These are phyloP conservation scores for Teunomyces funiuensis DNA, from an alignment of 805 yeast species.

Conservation along the genomic window DNA sequence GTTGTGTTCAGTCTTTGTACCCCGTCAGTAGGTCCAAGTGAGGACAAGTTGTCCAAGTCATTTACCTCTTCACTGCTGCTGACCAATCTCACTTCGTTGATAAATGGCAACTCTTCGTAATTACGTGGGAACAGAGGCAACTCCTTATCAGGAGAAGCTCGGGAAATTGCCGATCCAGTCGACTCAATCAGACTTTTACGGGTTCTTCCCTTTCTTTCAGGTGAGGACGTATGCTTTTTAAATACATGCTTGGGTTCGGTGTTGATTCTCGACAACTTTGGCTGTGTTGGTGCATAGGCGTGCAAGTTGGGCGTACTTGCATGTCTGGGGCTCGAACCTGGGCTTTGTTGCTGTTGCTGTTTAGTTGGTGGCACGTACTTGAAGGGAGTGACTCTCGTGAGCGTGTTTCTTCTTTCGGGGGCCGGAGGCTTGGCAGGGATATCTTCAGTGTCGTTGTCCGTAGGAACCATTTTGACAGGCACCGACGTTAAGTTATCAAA, in stretches of 20 bases:
- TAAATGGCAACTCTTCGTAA: conserved; percentile 36
- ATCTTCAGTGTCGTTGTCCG: not conserved
- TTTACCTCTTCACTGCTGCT: conserved; percentile 9
- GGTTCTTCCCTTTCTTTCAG: conserved; percentile 1
- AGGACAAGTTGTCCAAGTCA: conserved; percentile 11
- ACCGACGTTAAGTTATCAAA: not conserved
- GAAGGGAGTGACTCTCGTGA: conserved; percentile 25
- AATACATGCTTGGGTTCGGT: conserved; percentile 13
- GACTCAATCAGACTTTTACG: conserved; percentile 9
- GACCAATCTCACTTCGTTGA: conserved; percentile 32
- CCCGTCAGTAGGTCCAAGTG: conserved; percentile 1
- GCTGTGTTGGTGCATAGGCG: conserved; percentile 10
- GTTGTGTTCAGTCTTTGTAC: conserved; percentile 27
- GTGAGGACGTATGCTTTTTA: conserved; percentile 2
- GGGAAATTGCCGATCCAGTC: not conserved
- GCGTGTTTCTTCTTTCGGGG: conserved; percentile 16
- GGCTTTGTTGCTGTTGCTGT: no score
- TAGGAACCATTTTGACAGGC: not conserved
- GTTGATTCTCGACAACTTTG: conserved; percentile 17
- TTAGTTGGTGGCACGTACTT: conserved; percentile 6
- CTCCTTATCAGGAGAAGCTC: conserved; percentile 12
- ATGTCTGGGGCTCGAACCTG: conserved; percentile 1
- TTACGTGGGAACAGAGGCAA: conserved; percentile 20
- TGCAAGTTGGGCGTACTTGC: conserved; percentile 20
- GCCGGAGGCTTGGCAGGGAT: conserved; percentile 1